Conservation (phyloP, 306 rosid species). For the Vigna mungo region DNA sequence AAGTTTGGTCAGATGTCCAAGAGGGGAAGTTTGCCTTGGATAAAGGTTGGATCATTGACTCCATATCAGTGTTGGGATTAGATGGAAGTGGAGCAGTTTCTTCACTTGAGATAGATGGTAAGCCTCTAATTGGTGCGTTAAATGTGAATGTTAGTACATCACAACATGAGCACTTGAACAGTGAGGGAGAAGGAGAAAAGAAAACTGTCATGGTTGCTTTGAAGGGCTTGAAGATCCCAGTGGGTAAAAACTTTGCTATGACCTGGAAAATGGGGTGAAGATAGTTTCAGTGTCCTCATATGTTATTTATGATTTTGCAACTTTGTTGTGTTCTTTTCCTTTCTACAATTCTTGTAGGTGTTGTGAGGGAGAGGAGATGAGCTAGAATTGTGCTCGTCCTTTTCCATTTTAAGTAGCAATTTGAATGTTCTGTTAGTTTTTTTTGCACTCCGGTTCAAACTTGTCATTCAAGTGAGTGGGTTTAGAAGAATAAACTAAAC, state of each 20-base stretch:
- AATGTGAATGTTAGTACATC: slow-evolving; percentile 49
- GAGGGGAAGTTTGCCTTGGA: slow-evolving; percentile 86
- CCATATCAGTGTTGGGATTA: slow-evolving; percentile 76
- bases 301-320: slow-evolving; percentile 8
- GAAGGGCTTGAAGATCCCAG: slow-evolving; percentile 67
- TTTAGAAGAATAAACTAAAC: slow-evolving; percentile 32
- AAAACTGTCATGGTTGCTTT: slow-evolving; percentile 70
- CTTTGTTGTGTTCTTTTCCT: slow-evolving; percentile 21
- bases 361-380: slow-evolving; percentile 60
- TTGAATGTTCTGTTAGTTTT: background rate
- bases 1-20: slow-evolving; percentile 87
- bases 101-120: slow-evolving; percentile 67
- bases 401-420: slow-evolving; percentile 47
- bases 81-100: slow-evolving; percentile 58
- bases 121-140: slow-evolving; percentile 41
- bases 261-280: slow-evolving; percentile 82
- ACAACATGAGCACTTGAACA: slow-evolving; percentile 53
- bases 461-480: slow-evolving; percentile 23
- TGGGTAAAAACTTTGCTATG: slow-evolving; percentile 82
- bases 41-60: slow-evolving; percentile 74
- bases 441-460: background rate
- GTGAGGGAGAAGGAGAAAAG: slow-evolving; percentile 53
- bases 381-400: slow-evolving; percentile 57
- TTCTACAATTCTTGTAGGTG: slow-evolving; percentile 14
- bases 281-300: slow-evolving; percentile 37